Evolutionary conservation across 1,284 basidiomycete species (phyloP).

Genomic region (Sporisorium sorghi): DNA sequence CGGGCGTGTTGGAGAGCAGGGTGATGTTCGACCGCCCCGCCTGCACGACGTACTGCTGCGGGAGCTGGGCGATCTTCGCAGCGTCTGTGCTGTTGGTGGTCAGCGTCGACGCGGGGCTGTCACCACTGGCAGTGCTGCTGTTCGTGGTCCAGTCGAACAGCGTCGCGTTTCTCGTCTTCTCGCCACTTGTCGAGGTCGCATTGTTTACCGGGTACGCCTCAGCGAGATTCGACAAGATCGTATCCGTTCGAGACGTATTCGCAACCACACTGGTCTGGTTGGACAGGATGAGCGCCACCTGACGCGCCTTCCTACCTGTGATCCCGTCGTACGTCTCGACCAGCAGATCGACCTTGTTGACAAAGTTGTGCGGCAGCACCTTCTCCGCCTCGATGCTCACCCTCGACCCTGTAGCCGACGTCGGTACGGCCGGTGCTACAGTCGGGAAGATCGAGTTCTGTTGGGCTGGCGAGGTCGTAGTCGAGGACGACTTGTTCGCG

Average conservation of each 20-base stretch:
- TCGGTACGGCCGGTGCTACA: slow-evolving; percentile 8
- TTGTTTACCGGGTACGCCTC: slow-evolving; percentile 24
- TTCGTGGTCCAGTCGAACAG: slow-evolving; percentile 10
- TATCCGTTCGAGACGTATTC: slow-evolving; percentile 18
- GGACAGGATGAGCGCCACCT: slow-evolving; percentile 30
- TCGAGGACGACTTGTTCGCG: neutral
- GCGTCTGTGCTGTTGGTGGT: neutral
- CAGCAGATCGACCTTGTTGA: slow-evolving; percentile 28
- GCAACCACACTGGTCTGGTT: slow-evolving; percentile 32
- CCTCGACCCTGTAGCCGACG: neutral
- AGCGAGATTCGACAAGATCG: slow-evolving; percentile 23
- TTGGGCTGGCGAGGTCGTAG: slow-evolving; percentile 11
- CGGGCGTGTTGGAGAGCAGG: slow-evolving; percentile 50
- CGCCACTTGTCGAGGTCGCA: neutral
- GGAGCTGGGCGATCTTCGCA: neutral
- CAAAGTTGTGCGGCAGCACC: slow-evolving; percentile 21
- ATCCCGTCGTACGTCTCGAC: slow-evolving; percentile 31
- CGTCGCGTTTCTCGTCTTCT: neutral
- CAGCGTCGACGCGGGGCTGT: neutral
- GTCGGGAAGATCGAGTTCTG: slow-evolving; percentile 22
- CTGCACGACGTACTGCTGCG: slow-evolving; percentile 13
- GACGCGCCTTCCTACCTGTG: slow-evolving; percentile 38
- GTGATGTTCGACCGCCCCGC: slow-evolving; percentile 24
- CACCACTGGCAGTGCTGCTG: neutral
- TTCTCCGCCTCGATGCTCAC: neutral